These are phyloP conservation scores for Tylopilus balloui DNA, from an alignment of 768 basidiomycete species.

Conservation along the genomic window DNA sequence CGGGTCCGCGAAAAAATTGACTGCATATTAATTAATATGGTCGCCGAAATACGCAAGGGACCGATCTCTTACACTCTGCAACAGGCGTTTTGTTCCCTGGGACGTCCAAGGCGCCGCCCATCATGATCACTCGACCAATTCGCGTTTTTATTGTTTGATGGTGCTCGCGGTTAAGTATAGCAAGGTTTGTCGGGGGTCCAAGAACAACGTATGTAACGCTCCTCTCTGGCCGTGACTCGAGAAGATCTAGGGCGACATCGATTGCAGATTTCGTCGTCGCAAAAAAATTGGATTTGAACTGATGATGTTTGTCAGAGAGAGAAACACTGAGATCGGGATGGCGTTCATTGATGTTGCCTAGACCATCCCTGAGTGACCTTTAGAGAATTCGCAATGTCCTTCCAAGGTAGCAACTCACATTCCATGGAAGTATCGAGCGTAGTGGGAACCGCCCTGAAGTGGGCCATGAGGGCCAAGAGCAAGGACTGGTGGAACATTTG, in stretches of 20 bases:
- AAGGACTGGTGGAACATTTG: constrained; percentile 52
- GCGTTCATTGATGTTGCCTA: constrained; percentile 53
- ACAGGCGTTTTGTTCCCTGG: constrained; percentile 81
- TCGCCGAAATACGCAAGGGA: not conserved
- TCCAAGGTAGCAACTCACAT: constrained; percentile 38
- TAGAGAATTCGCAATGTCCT: constrained; percentile 1
- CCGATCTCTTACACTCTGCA: constrained; percentile 67
- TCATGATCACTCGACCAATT: constrained; percentile 74
- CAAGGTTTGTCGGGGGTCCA: constrained; percentile 79
- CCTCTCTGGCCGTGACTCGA: constrained; percentile 45
- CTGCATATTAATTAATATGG: constrained; percentile 33
- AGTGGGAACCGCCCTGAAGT: constrained; percentile 64
- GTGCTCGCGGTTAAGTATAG: constrained; percentile 55
- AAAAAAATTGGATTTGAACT: constrained; percentile 43
- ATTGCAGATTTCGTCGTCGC: constrained; percentile 44
- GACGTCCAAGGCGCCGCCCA: constrained; percentile 93
- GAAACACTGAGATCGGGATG: constrained; percentile 59
- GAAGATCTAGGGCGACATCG: constrained; percentile 52
- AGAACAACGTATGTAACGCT: constrained; percentile 69
- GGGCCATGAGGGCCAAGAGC: constrained; percentile 62
- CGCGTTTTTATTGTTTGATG: constrained; percentile 48
- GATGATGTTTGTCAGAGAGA: constrained; percentile 2
- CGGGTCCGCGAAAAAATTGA: constrained; percentile 87
- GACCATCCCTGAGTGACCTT: constrained; percentile 53
- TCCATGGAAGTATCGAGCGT: constrained; percentile 84